Conservation (phyloP, 495 filamentous ascomycete genomes). For the Xylaria scruposa region DNA sequence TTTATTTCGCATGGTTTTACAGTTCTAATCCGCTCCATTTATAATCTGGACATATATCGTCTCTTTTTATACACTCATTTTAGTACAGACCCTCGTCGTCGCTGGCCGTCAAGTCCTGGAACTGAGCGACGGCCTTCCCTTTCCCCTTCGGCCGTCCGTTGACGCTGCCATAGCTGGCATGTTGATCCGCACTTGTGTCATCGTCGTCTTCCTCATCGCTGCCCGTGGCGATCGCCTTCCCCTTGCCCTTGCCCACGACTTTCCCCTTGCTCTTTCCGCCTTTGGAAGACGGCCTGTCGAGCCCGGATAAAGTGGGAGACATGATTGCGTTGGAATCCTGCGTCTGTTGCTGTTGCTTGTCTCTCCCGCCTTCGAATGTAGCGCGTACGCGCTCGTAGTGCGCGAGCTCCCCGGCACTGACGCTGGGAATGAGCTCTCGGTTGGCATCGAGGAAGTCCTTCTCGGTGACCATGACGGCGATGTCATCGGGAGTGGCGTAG, state of each 20-base stretch:
- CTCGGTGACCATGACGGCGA: conserved; percentile 84
- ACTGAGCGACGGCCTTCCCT: conserved; percentile 52
- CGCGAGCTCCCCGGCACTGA: conserved; percentile 88
- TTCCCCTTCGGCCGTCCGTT: conserved; percentile 53
- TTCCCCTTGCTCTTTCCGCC: conserved; percentile 41
- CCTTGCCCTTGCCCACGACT: conserved; percentile 59
- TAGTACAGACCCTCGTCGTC: conserved; percentile 44
- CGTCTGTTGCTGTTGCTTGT: conserved; percentile 40
- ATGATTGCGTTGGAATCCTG: conserved; percentile 33
- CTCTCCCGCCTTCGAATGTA: conserved; percentile 70
- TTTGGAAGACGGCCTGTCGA: conserved; percentile 18
- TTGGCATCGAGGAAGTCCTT: conserved; percentile 84
- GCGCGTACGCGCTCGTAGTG: conserved; percentile 88
- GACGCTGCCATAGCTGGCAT: conserved; percentile 32
- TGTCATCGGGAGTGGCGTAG: conserved; percentile 79
- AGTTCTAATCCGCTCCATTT: background rate
- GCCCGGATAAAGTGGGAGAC: conserved; percentile 20
- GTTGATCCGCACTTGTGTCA: conserved; percentile 14
- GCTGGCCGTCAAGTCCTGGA: conserved; percentile 44
- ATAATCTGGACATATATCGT: background rate
- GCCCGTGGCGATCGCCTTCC: conserved; percentile 44
- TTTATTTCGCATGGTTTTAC: background rate
- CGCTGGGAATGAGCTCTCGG: conserved; percentile 85
- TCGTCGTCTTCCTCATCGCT: conserved; percentile 49
- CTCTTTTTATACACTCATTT: background rate